Evolutionary conservation across 2,329 filamentous ascomycete genomes (phyloP), one percentile per base, ranked within the genome.

Genomic region (Diaporthe sp.): DNA sequence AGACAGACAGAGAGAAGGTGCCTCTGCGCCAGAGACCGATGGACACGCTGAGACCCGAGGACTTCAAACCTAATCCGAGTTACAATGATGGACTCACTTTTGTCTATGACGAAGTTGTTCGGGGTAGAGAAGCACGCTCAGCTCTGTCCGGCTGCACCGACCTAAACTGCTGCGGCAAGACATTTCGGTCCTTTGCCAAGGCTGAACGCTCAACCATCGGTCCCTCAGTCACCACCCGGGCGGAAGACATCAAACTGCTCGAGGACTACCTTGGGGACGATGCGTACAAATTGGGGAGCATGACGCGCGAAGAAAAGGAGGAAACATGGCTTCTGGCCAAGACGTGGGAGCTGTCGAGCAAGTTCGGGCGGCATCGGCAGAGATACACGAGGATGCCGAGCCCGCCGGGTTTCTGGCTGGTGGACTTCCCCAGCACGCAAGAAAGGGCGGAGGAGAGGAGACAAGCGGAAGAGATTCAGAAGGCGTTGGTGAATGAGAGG

Each of bases 351-450:
- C 86, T 97, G 77, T 94, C 96, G 1, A 92, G 96, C 80, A 89
- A 90, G 77, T 92, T 91, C 82, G 95, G 95, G 8, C 95, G 89
- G 81, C 96, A 98, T 84, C 90, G 94, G 74, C 90, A 96, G 79
- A 89, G 92, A 39, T 95, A 93, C 83, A 90, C 92, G 76, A 90
- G 95, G 70, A 89, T 90, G 77, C 88, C 86, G 60, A 95, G 94
- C 13, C 96, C 97, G 17, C 95, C 95, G 2, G 96, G 95, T 0
- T 98, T 95, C 82, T 99, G 97, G 97, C 89, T 94, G 72, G 90
- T 93, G 2, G 96, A 98, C 79, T 98, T 99, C 82, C 96, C 96
- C 1, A 92, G 87, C 37, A 98, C 97, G 1, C 97, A 98, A 82
- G 94, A 98, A 83, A 84, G 92, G 39, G 87, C 90, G 79, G 86